Evolutionary conservation across 2,329 filamentous ascomycete species (phyloP).

Genomic region (Colletotrichum shisoi): DNA sequence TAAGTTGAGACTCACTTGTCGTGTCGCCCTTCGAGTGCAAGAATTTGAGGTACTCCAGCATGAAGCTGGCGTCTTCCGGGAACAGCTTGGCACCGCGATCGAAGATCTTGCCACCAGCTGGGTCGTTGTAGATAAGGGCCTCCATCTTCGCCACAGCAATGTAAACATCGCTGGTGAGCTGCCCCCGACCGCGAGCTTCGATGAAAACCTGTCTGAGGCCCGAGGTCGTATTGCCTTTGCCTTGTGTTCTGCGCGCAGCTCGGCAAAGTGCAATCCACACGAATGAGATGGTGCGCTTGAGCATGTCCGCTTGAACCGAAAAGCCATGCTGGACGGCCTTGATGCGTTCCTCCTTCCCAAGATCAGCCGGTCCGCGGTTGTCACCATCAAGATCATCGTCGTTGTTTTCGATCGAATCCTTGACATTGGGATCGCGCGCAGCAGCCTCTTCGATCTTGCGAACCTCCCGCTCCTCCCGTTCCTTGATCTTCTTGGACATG

Average conservation of each 20-base stretch:
- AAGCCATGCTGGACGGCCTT: conserved; percentile 71
- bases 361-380: conserved; percentile 50
- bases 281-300: conserved; percentile 87
- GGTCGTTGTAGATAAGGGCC: conserved; percentile 94
- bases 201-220: conserved; percentile 89
- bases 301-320: conserved; percentile 73
- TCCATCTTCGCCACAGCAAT: conserved; percentile 92
- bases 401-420: conserved; percentile 54
- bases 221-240: conserved; percentile 69
- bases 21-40: conserved; percentile 90
- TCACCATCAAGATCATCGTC: conserved; percentile 56
- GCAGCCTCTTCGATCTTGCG: conserved; percentile 64
- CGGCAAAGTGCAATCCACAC: conserved; percentile 95
- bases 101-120: conserved; percentile 92
- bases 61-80: conserved; percentile 90
- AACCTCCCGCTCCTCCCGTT: conserved; percentile 66
- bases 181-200: conserved; percentile 85
- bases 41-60: conserved; percentile 95
- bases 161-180: conserved; percentile 93
- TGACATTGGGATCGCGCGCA: conserved; percentile 49
- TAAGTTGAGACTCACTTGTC: conserved; percentile 71
- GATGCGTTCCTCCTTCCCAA: conserved; percentile 69
- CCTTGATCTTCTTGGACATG: conserved; percentile 76
- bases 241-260: conserved; percentile 92
- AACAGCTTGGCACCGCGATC: conserved; percentile 93